Percentiles rank a stretch among this genome's conserved stretches.
Evolutionary conservation across 176 grass and related monocot genomes (phyloP).

Genomic region (Alopecurus myosuroides): DNA sequence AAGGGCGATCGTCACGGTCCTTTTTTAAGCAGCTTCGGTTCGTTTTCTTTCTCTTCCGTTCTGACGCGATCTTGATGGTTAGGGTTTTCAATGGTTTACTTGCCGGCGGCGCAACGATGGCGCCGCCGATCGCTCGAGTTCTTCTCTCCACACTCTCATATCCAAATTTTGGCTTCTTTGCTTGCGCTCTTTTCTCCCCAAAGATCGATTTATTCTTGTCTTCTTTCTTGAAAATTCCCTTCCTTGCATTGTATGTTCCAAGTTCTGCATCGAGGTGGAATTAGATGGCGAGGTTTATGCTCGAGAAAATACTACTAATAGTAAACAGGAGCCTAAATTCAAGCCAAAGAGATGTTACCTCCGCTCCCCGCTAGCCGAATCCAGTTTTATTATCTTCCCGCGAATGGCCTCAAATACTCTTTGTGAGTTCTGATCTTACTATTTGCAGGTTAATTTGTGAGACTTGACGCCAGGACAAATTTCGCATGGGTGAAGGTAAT

Average conservation of each 20-base stretch:
- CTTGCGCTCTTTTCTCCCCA: neutral
- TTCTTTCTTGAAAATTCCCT: neutral
- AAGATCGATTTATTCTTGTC: neutral
- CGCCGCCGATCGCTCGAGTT: neutral
- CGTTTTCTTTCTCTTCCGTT: neutral
- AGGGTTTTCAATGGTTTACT: neutral
- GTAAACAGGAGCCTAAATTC: neutral
- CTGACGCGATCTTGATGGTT: neutral
- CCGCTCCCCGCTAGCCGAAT: neutral
- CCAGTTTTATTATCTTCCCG: neutral
- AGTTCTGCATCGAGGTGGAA: neutral
- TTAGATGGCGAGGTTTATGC: neutral
- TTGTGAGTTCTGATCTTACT: neutral
- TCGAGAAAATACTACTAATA: neutral
- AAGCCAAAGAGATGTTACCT: neutral
- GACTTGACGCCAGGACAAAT: neutral
- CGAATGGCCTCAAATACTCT: neutral
- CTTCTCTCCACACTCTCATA: neutral
- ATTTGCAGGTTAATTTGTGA: conserved; percentile 16
- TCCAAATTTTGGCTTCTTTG: neutral
- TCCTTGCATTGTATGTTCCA: neutral
- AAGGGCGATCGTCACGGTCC: conserved; percentile 7
- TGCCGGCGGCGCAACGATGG: neutral
- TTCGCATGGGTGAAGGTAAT: neutral
- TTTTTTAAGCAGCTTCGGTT: neutral